Base-by-base conservation (phyloP, 495 filamentous ascomycete species). In the Trichoderma erinaceum region DNA sequence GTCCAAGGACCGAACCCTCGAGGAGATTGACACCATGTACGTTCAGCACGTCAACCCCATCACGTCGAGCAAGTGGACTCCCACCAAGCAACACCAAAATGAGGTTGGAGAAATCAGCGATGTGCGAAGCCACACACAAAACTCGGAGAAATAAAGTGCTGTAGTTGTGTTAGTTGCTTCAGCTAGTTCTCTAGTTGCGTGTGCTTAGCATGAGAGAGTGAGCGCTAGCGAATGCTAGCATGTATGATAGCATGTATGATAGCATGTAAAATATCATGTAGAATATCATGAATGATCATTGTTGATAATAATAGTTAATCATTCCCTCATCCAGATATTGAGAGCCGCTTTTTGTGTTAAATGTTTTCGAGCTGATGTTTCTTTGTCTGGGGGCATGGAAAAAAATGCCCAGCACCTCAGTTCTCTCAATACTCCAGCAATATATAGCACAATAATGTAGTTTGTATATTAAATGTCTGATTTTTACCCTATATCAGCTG, bases 21-120 rank as follows among this genome's bases (percentile, higher is more conserved):
- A 85, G 72, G 81, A 85, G 76, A 86, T 94, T 69, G 92, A 96
- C 76, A 92, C 88, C 35, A 94, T 96, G 91, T 96, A 94, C 71
- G 78, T 92, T 66, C 73, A 87, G 38, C 80, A 85, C 66, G 89
- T 94, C 67, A 84, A 83, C 75, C 91, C 91, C 63, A 65, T 65
- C 35, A 65, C 63, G 21, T 65, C 63, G 13, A 65, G 63, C 63
- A 16, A 21, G 25, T 65, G 63, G 63, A 43, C 27, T 12, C 23
- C 56, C 16, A 12, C 6, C 23, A 13, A 61, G 56, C 35, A 38
- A 10, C 27, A 13, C 56, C 56, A 25, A 1, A 32, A 61, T 25
- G 56, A 27, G 4, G 10, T 29, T 23, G 27, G 56, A 16, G 10
- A 16, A 12, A 16, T 12, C 25, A 61, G 25, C 56, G 56, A 61